phyloP scores from a whole-genome alignment of 23 red algal genomes.

The Gracilaria vermiculophylla region DNA sequence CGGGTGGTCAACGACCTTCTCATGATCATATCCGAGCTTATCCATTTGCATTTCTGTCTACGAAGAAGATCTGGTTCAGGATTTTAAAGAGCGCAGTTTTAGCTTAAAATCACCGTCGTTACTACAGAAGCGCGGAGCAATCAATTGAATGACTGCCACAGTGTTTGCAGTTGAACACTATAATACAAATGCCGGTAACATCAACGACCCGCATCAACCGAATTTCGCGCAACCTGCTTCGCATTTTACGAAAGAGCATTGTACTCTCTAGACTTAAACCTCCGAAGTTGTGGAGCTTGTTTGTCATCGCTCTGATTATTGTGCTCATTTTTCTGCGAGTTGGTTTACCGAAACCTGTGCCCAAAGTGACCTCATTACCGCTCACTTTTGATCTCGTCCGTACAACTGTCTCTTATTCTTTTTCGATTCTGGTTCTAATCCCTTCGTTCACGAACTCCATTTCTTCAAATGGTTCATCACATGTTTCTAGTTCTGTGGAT shows the following conservation, averaged over 20 bases:
- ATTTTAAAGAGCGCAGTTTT: no score
- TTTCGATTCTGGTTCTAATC: constrained; percentile 42
- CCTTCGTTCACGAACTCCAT: constrained; percentile 21
- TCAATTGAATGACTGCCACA: no score
- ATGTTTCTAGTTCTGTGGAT: background rate
- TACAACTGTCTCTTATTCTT: background rate
- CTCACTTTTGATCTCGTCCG: background rate
- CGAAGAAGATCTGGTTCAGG: no score
- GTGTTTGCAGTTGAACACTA: no score
- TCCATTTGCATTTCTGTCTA: no score
- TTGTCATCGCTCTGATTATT: background rate
- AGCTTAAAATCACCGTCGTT: no score
- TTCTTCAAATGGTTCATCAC: background rate
- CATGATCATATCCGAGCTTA: no score
- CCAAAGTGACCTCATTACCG: background rate
- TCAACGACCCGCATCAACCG: background rate
- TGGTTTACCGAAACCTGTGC: background rate
- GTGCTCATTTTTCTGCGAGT: background rate
- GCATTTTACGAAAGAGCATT: constrained; percentile 12
- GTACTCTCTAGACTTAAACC: background rate
- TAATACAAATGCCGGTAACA: constrained; percentile 19
- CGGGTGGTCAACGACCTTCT: no score
- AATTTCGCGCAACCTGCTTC: constrained; percentile 24
- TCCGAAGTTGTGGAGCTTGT: background rate
- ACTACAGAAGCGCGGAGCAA: no score